Conservation (phyloP, 2,329 filamentous ascomycete species). For the Mycosphaerella sp. region DNA sequence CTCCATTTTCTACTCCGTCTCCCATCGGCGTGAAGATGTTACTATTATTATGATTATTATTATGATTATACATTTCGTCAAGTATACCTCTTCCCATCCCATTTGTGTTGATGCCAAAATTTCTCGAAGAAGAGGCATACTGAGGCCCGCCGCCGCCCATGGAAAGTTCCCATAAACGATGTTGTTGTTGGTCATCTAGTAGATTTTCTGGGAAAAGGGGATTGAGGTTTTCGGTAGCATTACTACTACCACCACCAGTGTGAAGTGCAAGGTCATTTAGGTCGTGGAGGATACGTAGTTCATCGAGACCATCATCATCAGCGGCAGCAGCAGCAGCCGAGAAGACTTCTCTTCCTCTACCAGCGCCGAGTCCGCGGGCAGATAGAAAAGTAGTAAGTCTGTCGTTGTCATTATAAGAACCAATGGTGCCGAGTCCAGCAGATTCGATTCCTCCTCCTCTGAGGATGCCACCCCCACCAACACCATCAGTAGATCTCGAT, state of each 20-base stretch:
- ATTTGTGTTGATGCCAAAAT: too few relatives aligned
- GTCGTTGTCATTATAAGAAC: too few relatives aligned
- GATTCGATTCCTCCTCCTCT: not conserved
- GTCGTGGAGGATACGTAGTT: not conserved
- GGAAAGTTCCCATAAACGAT: constrained; percentile 6
- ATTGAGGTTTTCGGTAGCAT: too few relatives aligned
- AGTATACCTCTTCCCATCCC: too few relatives aligned
- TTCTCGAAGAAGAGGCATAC: not conserved
- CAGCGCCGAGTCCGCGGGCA: not conserved
- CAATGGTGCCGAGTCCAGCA: too few relatives aligned
- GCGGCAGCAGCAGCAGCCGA: not conserved
- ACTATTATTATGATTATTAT: too few relatives aligned
- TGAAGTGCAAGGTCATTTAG: not conserved
- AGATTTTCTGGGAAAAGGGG: constrained; percentile 6
- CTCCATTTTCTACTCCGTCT: not conserved
- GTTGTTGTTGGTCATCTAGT: not conserved
- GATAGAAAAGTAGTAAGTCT: too few relatives aligned
- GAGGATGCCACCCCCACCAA: not conserved
- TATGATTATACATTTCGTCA: not conserved
- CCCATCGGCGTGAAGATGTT: not conserved
- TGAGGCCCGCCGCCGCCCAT: constrained; percentile 3
- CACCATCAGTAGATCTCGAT: constrained; percentile 2
- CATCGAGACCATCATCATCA: not conserved
- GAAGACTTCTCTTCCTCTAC: not conserved
- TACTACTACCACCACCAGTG: too few relatives aligned